Conservation (phyloP, 768 basidiomycete species). For the Tephrocybe rancida region DNA sequence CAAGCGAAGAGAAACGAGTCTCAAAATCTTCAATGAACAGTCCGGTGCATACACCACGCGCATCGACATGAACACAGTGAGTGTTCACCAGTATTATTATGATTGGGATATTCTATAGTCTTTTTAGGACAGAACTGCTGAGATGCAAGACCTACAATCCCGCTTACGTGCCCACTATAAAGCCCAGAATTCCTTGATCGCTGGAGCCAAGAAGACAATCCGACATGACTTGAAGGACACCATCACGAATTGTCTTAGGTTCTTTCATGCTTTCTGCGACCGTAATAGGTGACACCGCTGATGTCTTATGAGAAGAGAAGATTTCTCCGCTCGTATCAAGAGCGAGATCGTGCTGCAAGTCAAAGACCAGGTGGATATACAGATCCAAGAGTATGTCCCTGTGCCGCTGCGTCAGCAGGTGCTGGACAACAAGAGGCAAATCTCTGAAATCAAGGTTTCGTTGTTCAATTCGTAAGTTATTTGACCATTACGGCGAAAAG, state of each 20-base stretch:
- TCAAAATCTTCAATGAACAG: constrained; percentile 32
- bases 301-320: constrained; percentile 3
- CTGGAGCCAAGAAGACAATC: constrained; percentile 28
- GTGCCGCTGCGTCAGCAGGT: constrained; percentile 46
- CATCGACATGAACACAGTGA: background rate
- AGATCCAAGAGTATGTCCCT: constrained; percentile 51
- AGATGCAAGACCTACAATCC: constrained; percentile 20
- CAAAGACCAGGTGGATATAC: constrained; percentile 45
- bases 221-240: constrained; percentile 22
- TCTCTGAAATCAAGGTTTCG: constrained; percentile 46
- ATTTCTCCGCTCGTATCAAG: constrained; percentile 39
- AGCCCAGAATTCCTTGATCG: constrained; percentile 20
- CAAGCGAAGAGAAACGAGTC: constrained; percentile 28
- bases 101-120: too few relatives aligned
- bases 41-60: constrained; percentile 23
- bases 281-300: background rate
- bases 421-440: constrained; percentile 41
- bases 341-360: constrained; percentile 45
- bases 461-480: constrained; percentile 55
- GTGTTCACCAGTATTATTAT: too few relatives aligned
- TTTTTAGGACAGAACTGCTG: constrained; percentile 13
- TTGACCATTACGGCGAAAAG: background rate
- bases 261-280: background rate
- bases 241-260: constrained; percentile 33
- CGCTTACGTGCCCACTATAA: constrained; percentile 19